These are phyloP conservation scores for Aspergillus sp. DNA, from an alignment of 2,329 filamentous ascomycete species.

Conservation along the genomic window DNA sequence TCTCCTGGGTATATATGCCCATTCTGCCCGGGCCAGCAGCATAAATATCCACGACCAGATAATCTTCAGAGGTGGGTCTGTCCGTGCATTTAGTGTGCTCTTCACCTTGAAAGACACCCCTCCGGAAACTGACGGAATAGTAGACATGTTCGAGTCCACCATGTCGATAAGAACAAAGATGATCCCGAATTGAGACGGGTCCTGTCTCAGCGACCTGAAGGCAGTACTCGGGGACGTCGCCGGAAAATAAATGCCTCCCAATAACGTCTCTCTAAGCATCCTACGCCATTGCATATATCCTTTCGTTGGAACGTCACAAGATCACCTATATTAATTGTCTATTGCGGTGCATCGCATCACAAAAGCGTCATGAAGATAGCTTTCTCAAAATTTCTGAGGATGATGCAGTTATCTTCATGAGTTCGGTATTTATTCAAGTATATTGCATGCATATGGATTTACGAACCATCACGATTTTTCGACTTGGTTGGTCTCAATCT, in stretches of 20 bases:
- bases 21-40: slow-evolving; percentile 87
- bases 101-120: too few relatives aligned
- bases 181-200: slow-evolving; percentile 75
- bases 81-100: neutral
- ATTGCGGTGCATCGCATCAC: too few relatives aligned
- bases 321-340: too few relatives aligned
- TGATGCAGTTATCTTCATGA: slow-evolving; percentile 4
- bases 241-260: slow-evolving; percentile 42
- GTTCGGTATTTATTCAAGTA: neutral
- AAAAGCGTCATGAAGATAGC: slow-evolving; percentile 1
- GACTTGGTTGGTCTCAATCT: neutral
- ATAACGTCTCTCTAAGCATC: too few relatives aligned
- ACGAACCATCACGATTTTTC: neutral
- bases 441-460: neutral
- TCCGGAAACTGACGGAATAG: neutral
- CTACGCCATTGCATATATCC: too few relatives aligned
- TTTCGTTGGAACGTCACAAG: too few relatives aligned
- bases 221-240: slow-evolving; percentile 69
- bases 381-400: slow-evolving; percentile 3
- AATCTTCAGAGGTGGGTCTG: slow-evolving; percentile 76
- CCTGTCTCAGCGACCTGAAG: slow-evolving; percentile 75
- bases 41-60: slow-evolving; percentile 89
- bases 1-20: slow-evolving; percentile 94
- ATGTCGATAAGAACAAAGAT: slow-evolving; percentile 81
- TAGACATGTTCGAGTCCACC: slow-evolving; percentile 92